Evolutionary conservation across 768 basidiomycete genomes (phyloP).

Genomic region (Podaxis carcinomalis): DNA sequence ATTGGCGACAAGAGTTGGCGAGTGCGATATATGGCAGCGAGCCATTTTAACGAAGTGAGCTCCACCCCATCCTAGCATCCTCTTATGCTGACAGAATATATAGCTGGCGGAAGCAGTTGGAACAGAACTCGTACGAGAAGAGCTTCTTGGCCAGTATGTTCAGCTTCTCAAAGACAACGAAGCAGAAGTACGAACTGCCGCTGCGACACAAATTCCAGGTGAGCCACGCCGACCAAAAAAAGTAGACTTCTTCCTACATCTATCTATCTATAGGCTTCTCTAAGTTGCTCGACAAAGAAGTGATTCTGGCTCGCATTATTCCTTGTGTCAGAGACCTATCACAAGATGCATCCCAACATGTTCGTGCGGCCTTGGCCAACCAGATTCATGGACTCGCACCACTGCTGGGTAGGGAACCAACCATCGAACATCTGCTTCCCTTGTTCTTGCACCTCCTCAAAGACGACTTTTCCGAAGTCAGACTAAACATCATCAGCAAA

Average conservation of each 20-base stretch:
- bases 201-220: slow-evolving; percentile 97
- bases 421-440: slow-evolving; percentile 94
- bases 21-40: slow-evolving; percentile 97
- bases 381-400: slow-evolving; percentile 97
- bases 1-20: slow-evolving; percentile 98
- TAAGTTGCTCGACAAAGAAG: slow-evolving; percentile 88
- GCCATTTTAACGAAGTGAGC: slow-evolving; percentile 89
- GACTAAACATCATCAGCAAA: slow-evolving; percentile 97
- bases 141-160: slow-evolving; percentile 90
- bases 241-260: slow-evolving; percentile 1
- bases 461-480: slow-evolving; percentile 98
- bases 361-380: slow-evolving; percentile 91
- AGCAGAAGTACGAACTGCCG: slow-evolving; percentile 96
- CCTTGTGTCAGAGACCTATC: slow-evolving; percentile 94
- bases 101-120: slow-evolving; percentile 92
- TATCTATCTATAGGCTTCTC: slow-evolving; percentile 68
- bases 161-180: slow-evolving; percentile 96
- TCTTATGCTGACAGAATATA: not conserved
- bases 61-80: not conserved
- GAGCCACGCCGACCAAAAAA: slow-evolving; percentile 18
- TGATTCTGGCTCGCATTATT: slow-evolving; percentile 87
- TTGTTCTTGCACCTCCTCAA: slow-evolving; percentile 95
- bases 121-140: slow-evolving; percentile 85
- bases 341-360: slow-evolving; percentile 93
- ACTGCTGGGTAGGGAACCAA: slow-evolving; percentile 87